Base-by-base conservation (phyloP, 495 filamentous ascomycete species). In the Chlorociboria aeruginascens region DNA sequence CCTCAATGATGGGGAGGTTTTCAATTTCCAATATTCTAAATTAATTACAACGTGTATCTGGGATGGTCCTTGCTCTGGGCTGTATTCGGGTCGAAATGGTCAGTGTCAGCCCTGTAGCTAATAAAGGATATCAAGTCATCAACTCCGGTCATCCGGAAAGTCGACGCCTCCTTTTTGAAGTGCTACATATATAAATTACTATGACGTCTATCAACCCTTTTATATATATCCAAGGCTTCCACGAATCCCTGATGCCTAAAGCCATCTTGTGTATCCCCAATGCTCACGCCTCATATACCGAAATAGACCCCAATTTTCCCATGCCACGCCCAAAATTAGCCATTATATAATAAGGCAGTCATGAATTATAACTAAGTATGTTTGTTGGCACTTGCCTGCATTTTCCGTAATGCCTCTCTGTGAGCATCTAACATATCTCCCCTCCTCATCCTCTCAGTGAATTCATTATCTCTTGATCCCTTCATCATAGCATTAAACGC, bases 341-440 rank as follows among this genome's bases (percentile, higher is more conserved):
- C 20, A 25, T 25, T 25, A 25, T 25, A 42, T 42, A 42, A n/a
- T 42, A 42, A 28, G 17, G 30, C 9, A 42, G 20, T 32, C 40
- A 38, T n/a, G 13, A 10, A 29, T 13, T 32, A 17, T 40, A 25
- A 31, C 46, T 30, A 43, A 28, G 38, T 50, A 36, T 46, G 53
- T 45, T 69, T 69, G 58, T 80, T 85, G 3, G 82, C 83, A 14
- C 69, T 68, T 16, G 78, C 75, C 66, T 95, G 90, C 82, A 97
- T 83, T 61, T 72, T 77, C 54, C 86, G 69, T 74, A 97, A 73
- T 0, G 85, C 87, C 49, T 90, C 80, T 43, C 82, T 70, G 63
- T 97, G 90, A 35, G 81, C 69, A 37, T 86, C 84, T 32, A 82
- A 67, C 72, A 94, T 79, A 52, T 79, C 77, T 0, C 81, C 78